phyloP scores from a whole-genome alignment of 805 yeast species.

The Wickerhamiella galacta region DNA sequence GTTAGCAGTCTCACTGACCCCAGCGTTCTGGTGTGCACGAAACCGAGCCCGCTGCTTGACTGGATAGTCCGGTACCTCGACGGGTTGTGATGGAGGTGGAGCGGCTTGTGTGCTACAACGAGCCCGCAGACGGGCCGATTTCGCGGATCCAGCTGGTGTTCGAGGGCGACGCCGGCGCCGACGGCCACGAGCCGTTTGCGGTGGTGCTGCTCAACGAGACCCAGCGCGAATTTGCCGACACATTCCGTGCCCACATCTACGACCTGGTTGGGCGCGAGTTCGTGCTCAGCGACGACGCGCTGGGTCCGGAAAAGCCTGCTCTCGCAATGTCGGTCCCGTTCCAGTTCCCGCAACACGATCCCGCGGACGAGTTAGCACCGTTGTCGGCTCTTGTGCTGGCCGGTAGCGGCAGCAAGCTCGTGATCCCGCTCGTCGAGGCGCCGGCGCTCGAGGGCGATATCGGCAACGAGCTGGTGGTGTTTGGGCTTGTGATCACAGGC shows the following conservation, averaged over 20 bases:
- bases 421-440: constrained; percentile 3
- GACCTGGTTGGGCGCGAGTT: neutral
- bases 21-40: neutral
- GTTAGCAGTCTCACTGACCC: neutral
- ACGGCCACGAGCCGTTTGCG: neutral
- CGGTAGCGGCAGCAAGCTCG: constrained; percentile 1
- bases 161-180: neutral
- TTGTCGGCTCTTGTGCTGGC: constrained; percentile 5
- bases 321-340: neutral
- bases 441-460: neutral
- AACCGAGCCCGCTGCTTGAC: constrained; percentile 2
- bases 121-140: constrained; percentile 5
- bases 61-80: constrained; percentile 2
- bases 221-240: neutral
- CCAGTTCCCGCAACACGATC: neutral
- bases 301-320: neutral
- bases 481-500: constrained; percentile 14
- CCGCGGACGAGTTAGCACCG: neutral
- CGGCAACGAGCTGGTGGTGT: neutral
- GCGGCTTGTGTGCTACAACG: constrained; percentile 5
- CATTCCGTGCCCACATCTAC: neutral
- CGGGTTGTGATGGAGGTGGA: neutral
- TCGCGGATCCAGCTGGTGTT: constrained; percentile 5
- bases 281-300: neutral
- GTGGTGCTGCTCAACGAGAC: constrained; percentile 4